Percentiles rank a stretch among this genome's conserved stretches.
Evolutionary conservation across 2,329 filamentous ascomycete species (phyloP).

Genomic region (Magnaporthiopsis incrustans): DNA sequence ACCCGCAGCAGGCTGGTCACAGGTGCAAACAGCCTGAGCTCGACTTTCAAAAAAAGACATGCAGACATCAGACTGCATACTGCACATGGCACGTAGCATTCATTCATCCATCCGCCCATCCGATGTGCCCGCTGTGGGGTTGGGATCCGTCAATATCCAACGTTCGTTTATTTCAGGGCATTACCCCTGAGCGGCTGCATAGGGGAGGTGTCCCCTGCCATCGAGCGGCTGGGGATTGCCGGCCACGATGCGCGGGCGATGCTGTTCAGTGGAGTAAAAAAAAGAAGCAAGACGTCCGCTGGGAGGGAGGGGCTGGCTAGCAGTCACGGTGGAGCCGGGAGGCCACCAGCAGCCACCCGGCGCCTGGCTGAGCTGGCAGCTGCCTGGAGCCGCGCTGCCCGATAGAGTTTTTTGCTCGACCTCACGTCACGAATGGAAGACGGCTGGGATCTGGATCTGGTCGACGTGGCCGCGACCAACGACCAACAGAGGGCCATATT

Average conservation of each 20-base stretch:
- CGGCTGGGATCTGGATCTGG: not conserved
- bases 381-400: no score
- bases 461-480: not conserved
- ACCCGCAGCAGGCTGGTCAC: not conserved
- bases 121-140: not conserved
- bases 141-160: not conserved
- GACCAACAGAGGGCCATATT: no score
- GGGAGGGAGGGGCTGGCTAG: no score
- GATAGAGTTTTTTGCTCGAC: not conserved
- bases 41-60: not conserved
- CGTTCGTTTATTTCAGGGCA: not conserved
- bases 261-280: not conserved
- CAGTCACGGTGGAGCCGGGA: not conserved
- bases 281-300: not conserved
- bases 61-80: not conserved
- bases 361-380: no score
- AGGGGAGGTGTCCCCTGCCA: no score
- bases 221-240: not conserved
- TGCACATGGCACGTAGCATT: no score
- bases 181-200: not conserved
- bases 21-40: not conserved
- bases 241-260: not conserved
- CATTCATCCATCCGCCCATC: not conserved
- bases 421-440: not conserved
- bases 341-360: no score